Evolutionary conservation across 352 stramenopile genomes (phyloP), one percentile per base, ranked within the genome.

Genomic region (Stramenopiles sp.): DNA sequence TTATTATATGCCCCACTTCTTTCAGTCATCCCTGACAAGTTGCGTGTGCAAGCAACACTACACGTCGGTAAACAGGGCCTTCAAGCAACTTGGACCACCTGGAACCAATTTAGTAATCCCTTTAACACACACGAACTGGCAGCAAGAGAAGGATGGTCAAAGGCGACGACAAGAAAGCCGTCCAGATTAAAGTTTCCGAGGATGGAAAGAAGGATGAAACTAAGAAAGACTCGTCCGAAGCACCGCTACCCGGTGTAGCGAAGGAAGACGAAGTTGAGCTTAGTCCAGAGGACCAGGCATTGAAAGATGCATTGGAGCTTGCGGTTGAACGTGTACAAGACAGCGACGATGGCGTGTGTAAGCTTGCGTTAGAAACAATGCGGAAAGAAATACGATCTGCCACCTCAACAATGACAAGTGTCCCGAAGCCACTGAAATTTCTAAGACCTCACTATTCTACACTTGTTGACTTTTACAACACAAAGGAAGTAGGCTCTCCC

Each of bases 371-470:
- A n/a, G 93, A 98, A 85, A 88, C 98, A 82, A 91, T 99, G 84
- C 91, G 96, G 25, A 94, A 90, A 44, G 95, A 99, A 88, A 97
- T 99, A 82, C 90, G 93, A 67, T 95, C 90, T 33, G 92, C 96
- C 30, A 99, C 96, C 81, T 96, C 92, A 14, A 98, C 93, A 67
- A 99, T 99, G 96, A 99, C 96, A 78, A 97, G 92, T 30, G 97
- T 99, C 32, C 97, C 97, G 7, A 99, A 99, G 90, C 97, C 97
- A 33, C 89, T 99, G 67, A 99, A 99, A 90, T 99, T 99, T 84
- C 86, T 99, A 80, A 88, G 93, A 0, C 95, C 95, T 4, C 95
- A 97, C 81, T 99, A 98, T 87, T 91, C 91, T 30, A 83, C 86
- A 29, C 87, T 99, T 14, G 99, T 98, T 88, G 85, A 84, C 0